A percentile compares a stretch with the other conserved stretches of the same genome.
Evolutionary conservation across 1,139 yeast species (phyloP).

Genomic region (Yamadazyma diddensiae): DNA sequence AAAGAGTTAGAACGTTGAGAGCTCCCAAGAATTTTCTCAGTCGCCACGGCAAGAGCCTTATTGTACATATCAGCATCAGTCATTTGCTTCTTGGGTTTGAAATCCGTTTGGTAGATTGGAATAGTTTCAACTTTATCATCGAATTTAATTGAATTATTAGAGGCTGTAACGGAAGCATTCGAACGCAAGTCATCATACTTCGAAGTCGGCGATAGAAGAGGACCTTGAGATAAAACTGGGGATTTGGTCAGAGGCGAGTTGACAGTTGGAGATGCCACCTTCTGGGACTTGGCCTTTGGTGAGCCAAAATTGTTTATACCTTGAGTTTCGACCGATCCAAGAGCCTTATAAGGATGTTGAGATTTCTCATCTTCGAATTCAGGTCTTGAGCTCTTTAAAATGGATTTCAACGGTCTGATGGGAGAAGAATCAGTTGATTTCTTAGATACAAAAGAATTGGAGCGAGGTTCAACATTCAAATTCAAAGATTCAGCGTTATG

Average conservation of each 20-base stretch:
- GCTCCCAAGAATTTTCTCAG: slow-evolving; percentile 40
- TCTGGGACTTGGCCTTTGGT: neutral
- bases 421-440: slow-evolving; percentile 11
- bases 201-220: slow-evolving; percentile 5
- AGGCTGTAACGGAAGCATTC: slow-evolving; percentile 16
- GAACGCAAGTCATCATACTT: slow-evolving; percentile 10
- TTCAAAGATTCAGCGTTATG: slow-evolving; percentile 11
- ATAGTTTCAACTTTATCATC: slow-evolving; percentile 41
- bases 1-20: no score
- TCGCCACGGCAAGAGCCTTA: slow-evolving; percentile 41
- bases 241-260: slow-evolving; percentile 3
- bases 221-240: slow-evolving; percentile 6
- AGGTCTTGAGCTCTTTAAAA: slow-evolving; percentile 25
- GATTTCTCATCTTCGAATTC: neutral
- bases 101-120: slow-evolving; percentile 20
- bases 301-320: no score
- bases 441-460: slow-evolving; percentile 10
- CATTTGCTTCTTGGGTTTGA: slow-evolving; percentile 6
- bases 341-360: slow-evolving; percentile 16
- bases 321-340: slow-evolving; percentile 8
- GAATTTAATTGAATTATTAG: slow-evolving; percentile 36
- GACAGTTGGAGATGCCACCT: neutral
- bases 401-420: slow-evolving; percentile 33
- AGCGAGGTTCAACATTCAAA: slow-evolving; percentile 9
- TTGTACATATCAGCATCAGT: slow-evolving; percentile 25